These are phyloP conservation scores for Schizosaccharomyces japonicus DNA, from an alignment of 805 yeast species.

Conservation along the genomic window DNA sequence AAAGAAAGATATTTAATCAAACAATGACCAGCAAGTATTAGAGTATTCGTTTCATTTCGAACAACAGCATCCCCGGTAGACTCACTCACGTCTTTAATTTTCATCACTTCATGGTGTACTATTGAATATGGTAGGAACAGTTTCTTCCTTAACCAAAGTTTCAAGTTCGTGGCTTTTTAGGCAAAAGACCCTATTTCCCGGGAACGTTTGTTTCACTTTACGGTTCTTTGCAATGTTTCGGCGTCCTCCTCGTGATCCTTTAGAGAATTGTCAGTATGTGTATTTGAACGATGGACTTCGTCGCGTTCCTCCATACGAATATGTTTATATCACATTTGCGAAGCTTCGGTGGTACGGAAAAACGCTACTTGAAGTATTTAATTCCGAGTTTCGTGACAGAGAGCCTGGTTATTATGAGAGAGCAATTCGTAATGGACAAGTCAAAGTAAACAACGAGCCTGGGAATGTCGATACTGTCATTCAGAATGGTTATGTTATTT, in stretches of 20 bases:
- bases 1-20: too few species aligned
- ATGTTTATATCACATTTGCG: conserved; percentile 56
- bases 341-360: conserved; percentile 78
- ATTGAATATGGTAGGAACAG: too few species aligned
- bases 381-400: conserved; percentile 63
- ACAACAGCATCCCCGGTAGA: too few species aligned
- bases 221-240: neutral
- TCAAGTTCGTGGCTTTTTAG: too few species aligned
- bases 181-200: too few species aligned
- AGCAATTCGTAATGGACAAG: conserved; percentile 56
- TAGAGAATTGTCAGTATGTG: neutral
- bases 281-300: neutral
- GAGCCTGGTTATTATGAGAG: conserved; percentile 26
- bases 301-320: conserved; percentile 7
- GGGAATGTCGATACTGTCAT: conserved; percentile 45
- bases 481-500: conserved; percentile 59
- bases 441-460: conserved; percentile 40
- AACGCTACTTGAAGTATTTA: conserved; percentile 56
- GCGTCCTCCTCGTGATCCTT: neutral
- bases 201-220: too few species aligned
- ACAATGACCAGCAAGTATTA: too few species aligned
- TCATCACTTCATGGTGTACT: too few species aligned
- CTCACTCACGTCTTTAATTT: too few species aligned
- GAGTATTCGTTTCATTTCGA: too few species aligned
- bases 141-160: too few species aligned